Percentiles rank a stretch among this genome's conserved stretches.
Conservation (phyloP, 176 grass and related monocot species). For the Juncus inflexus region DNA sequence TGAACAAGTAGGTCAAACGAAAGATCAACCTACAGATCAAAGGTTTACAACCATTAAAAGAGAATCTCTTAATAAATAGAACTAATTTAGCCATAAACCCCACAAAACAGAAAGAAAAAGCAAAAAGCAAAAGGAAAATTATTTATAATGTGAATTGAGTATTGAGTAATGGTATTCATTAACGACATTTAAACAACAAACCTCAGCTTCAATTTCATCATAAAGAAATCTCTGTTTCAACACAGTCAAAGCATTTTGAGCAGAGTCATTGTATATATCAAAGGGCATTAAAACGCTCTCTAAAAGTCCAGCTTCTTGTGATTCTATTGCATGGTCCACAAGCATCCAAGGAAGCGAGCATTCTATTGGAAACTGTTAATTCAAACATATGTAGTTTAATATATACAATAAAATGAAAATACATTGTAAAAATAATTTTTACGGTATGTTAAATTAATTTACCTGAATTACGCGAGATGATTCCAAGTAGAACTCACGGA, state of each 20-base stretch:
- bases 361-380: slow-evolving; percentile 84
- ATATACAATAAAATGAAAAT: slow-evolving; percentile 21
- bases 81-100: neutral
- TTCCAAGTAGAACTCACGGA: slow-evolving; percentile 98
- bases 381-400: slow-evolving; percentile 15
- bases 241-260: slow-evolving; percentile 84
- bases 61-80: neutral
- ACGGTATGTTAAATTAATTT: slow-evolving; percentile 12
- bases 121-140: neutral
- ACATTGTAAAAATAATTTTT: slow-evolving; percentile 8
- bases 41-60: neutral
- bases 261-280: slow-evolving; percentile 99
- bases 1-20: slow-evolving; percentile 94
- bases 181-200: slow-evolving; percentile 23
- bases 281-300: slow-evolving; percentile 97
- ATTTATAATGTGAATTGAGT: neutral
- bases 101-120: neutral
- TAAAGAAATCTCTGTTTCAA: slow-evolving; percentile 98
- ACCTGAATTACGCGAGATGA: slow-evolving; percentile 99
- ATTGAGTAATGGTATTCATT: slow-evolving; percentile 8
- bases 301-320: slow-evolving; percentile 89
- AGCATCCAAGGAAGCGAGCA: slow-evolving; percentile 99
- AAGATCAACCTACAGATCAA: slow-evolving; percentile 78
- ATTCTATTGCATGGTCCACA: slow-evolving; percentile 79
- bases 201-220: slow-evolving; percentile 99